Base-by-base conservation (phyloP, 225 moss, liverwort and hornwort genomes). In the Marchantia paleacea region DNA sequence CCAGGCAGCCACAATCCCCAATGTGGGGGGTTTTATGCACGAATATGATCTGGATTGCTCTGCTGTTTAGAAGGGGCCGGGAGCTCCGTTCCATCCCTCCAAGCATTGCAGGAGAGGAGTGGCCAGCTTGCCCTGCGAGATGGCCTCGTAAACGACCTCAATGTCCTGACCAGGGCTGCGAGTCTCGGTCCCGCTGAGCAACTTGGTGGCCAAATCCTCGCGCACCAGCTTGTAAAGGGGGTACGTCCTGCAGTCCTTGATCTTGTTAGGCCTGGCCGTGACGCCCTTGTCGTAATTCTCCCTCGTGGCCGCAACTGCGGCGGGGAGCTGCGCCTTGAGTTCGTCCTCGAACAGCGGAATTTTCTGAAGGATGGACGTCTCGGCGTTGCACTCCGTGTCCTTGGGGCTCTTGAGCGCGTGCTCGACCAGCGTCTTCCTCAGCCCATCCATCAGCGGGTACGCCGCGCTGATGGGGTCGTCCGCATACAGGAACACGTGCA, bases 141-240 rank as follows among this genome's bases (percentile, higher is more conserved):
- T 88, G 0, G 85, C 88, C 49, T 88, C 85, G 22, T 62, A 88
- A 0, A 88, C 88, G 0, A 85, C 15, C 50, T 88, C 88, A 7
- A 88, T 76, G 30, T 88, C 88, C 53, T 88, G 65, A 5, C 88
- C 85, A 7, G 85, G 88, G 49, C 83, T 85, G n/a, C 79, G 80
- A 11, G 75, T 77, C 58, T 61, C 81, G 7, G 85, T 81, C 26
- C 85, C 85, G 16, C 68, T 57, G 12, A 88, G 61, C 10, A 88
- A 51, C 79, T 83, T 85, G 0, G 88, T 85, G 7, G 79, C 81
- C 47, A 88, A 31, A 3, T 81, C 85, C 28, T 15, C 12, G 12
- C 88, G 82, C 7, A 85, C 19, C 3, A 88, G 67, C n/a, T 81
- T 75, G 81, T 88, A 88, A 16, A 88, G n/a, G 0, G 85, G 85